These are phyloP conservation scores for Biancaea sappan DNA, from an alignment of 306 rosid genomes.

Conservation along the genomic window DNA sequence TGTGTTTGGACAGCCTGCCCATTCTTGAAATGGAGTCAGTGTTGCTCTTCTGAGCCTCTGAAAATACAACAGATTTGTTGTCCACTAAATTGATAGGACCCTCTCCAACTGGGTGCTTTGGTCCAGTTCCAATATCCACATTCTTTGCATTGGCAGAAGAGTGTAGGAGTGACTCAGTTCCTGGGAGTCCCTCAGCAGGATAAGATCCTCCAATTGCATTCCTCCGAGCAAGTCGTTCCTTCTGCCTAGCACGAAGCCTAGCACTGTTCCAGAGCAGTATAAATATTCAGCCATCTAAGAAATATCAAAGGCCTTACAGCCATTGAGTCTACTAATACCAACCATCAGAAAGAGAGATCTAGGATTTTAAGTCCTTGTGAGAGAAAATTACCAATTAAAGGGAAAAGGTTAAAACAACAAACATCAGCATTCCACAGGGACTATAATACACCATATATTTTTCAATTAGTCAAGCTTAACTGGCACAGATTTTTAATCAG, in stretches of 20 bases:
- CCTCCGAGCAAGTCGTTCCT: conserved; percentile 74
- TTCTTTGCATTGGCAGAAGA: conserved; percentile 49
- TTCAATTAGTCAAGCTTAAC: conserved; percentile 15
- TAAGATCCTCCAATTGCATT: conserved; percentile 54
- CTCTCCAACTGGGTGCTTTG: conserved; percentile 53
- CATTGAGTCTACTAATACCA: conserved; percentile 18
- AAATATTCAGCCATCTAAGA: conserved; percentile 30
- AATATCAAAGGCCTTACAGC: conserved; percentile 1
- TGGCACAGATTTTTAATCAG: conserved; percentile 9
- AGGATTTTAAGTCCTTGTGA: not conserved
- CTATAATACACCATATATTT: not conserved
- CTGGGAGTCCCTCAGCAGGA: conserved; percentile 50
- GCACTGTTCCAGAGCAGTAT: conserved; percentile 61
- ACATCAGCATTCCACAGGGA: not conserved
- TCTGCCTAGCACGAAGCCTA: conserved; percentile 94
- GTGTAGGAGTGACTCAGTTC: conserved; percentile 44
- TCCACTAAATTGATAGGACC: conserved; percentile 65
- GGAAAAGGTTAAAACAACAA: conserved; percentile 14
- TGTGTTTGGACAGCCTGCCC: conserved; percentile 56
- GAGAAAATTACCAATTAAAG: conserved; percentile 23
- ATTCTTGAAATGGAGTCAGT: conserved; percentile 58
- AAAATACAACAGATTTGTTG: conserved; percentile 42
- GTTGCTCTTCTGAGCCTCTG: conserved; percentile 55
- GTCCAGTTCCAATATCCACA: conserved; percentile 54
- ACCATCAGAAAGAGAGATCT: conserved; percentile 2